Evolutionary conservation across 768 basidiomycete genomes (phyloP), one percentile per base, ranked within the genome.

Genomic region (Xerocomus brunneocitrinus): DNA sequence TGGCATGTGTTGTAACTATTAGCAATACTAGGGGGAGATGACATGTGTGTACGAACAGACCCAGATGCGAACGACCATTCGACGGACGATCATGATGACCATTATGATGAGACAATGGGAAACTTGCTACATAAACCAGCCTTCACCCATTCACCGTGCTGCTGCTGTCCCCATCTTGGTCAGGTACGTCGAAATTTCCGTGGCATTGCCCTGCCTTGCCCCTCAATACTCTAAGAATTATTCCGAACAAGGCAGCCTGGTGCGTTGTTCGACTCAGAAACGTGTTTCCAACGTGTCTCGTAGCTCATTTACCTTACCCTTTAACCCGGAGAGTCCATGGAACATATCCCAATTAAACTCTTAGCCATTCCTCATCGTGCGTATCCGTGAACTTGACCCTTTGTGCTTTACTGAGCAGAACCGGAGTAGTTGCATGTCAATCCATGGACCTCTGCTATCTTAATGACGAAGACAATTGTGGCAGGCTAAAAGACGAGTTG

Each of bases 201-300:
- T 55, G 50, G 43, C 43, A 56, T 58, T 46, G 38, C 53, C 50
- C 49, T 47, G 50, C 30, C 54, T 50, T 27, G 36, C 46, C 48
- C 47, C 46, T 48, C 43, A 43, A 40, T 24, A 50, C 57, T 19
- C 47, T 25, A 46, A 50, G 51, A 57, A 55, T 36, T 49, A 16
- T 58, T 52, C 61, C 63, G 55, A 65, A 58, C 58, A 39, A 57
- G 56, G 51, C 43, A 62, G 35, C 19, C 48, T 49, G 49, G 58
- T 59, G 54, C 31, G 62, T 60, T 45, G 32, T 57, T 35, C 38
- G 50, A 62, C 54, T 54, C 34, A 54, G 47, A 58, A 68, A 70
- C 68, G 67, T 70, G 67, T 68, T 57, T 9, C 53, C 51, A 58
- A 39, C 68, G 64, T 68, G 67, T 49, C 34, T 57, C 34, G 36